A percentile compares a stretch with the other conserved stretches of the same genome.
phyloP scores from a whole-genome alignment of 768 basidiomycete species.

The Kwoniella dejecticola region DNA sequence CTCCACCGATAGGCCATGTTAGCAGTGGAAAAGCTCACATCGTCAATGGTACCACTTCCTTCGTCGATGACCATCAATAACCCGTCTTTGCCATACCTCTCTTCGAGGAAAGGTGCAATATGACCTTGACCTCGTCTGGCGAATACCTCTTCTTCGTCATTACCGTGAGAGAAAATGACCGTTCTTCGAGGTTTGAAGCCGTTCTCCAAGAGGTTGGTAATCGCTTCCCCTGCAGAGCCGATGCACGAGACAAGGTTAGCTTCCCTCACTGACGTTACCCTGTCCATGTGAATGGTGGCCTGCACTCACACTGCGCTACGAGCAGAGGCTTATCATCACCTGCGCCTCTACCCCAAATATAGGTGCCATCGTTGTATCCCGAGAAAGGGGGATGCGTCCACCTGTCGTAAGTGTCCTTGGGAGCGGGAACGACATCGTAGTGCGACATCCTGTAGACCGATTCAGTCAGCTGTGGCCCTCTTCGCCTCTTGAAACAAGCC shows the following conservation, averaged over 20 bases:
- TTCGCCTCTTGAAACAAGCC: too few relatives aligned
- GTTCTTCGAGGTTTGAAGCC: slow-evolving; percentile 45
- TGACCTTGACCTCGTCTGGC: slow-evolving; percentile 48
- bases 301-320: slow-evolving; percentile 49
- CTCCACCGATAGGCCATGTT: too few relatives aligned
- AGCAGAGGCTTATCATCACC: slow-evolving; percentile 53
- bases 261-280: too few relatives aligned
- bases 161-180: slow-evolving; percentile 49
- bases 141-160: slow-evolving; percentile 54
- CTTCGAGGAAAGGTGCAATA: slow-evolving; percentile 48
- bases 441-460: slow-evolving; percentile 43
- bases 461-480: too few relatives aligned
- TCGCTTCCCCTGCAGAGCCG: slow-evolving; percentile 39
- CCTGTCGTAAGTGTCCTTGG: slow-evolving; percentile 45
- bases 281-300: too few relatives aligned
- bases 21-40: slow-evolving; percentile 25
- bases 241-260: too few relatives aligned
- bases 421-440: slow-evolving; percentile 53
- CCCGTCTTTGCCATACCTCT: slow-evolving; percentile 45
- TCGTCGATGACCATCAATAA: slow-evolving; percentile 51
- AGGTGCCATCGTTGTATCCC: slow-evolving; percentile 46
- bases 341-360: slow-evolving; percentile 50
- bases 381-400: slow-evolving; percentile 51
- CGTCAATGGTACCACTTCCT: slow-evolving; percentile 38
- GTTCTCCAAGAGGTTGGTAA: slow-evolving; percentile 47